Evolutionary conservation across 2,329 filamentous ascomycete species (phyloP).

Genomic region (Cyanodermella asteris): DNA sequence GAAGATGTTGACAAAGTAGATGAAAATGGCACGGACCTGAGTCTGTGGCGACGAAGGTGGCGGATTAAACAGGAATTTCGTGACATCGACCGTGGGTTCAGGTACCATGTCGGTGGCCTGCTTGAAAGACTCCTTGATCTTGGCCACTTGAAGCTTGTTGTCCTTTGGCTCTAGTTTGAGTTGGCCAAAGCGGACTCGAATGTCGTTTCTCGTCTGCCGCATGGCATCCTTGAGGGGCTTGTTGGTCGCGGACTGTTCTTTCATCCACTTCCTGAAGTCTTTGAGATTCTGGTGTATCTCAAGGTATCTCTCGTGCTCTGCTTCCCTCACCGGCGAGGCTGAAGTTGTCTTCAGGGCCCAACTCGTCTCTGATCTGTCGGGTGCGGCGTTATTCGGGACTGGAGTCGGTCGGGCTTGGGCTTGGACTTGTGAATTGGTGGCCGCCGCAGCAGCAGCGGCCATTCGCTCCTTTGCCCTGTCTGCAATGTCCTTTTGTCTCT

Average conservation of each 20-base stretch:
- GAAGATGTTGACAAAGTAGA: conserved; percentile 60
- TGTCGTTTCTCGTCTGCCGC: conserved; percentile 49
- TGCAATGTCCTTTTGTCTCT: conserved; percentile 4
- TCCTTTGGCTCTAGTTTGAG: conserved; percentile 41
- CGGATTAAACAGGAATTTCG: conserved; percentile 28
- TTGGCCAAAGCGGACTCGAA: conserved; percentile 53
- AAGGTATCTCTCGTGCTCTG: conserved; percentile 26
- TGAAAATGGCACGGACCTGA: conserved; percentile 39
- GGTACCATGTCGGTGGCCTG: conserved; percentile 28
- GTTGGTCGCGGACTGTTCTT: conserved; percentile 33
- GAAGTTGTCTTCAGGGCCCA: conserved; percentile 12
- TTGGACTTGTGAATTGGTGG: background rate
- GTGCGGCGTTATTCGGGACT: background rate
- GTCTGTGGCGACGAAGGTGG: conserved; percentile 18
- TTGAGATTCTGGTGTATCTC: conserved; percentile 48
- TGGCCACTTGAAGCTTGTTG: background rate
- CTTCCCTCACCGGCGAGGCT: conserved; percentile 17
- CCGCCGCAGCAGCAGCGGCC: background rate
- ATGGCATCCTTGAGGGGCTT: conserved; percentile 38
- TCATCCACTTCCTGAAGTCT: conserved; percentile 30
- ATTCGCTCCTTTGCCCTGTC: background rate
- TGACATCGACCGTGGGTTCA: conserved; percentile 34
- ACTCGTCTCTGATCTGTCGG: conserved; percentile 6
- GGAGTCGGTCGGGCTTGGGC: conserved; percentile 1
- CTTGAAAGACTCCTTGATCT: conserved; percentile 27